Evolutionary conservation across 2,329 filamentous ascomycete species (phyloP), one percentile per base, ranked within the genome.

Genomic region (Cladosporium sp.): DNA sequence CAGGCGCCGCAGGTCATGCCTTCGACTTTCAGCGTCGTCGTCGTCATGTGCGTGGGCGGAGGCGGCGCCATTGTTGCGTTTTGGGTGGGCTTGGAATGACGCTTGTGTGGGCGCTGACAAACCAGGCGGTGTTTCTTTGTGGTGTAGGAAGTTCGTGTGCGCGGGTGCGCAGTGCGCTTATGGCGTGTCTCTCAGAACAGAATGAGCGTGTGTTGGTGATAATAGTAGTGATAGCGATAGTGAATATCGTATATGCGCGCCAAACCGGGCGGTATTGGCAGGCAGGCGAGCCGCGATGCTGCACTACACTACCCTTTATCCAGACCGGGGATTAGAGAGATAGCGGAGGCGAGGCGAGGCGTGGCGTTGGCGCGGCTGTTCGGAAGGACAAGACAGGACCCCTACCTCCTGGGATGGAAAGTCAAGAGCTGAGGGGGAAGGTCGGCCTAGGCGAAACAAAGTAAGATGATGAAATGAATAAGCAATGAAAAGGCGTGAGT

Each of bases 1-100:
- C 93, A 99, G 61, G 92, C 86, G 66, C 92, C 91, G 73, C 93
- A 99, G 59, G 78, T 80, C 75, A 79, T 97, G 61, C 93, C 93
- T 61, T 86, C 89, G 42, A 97, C 86, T 64, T 86, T 88, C 54
- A 99, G 73, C 17, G 91, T 96, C 39, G 93, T 97, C 17, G 89
- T 96, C 32, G 90, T 90, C 86, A 95, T 89, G 67, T 68, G 66
- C 18, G 61, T 53, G 5, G 47, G 47, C 29, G 47, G 65, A 17
- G 61, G 52, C 7, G 47, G 47, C 40, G 47, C 47, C 47, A 50
- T 50, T 12, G 7, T 39, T n/a, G 42, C 12, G 32, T 15, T 7
- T 7, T 7, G 27, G 27, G 27, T 30, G 27, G 7, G 27, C 27
- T n/a, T n/a, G n/a, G n/a, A n/a, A 12, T 13, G 32, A 4, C 7